These are phyloP conservation scores for Mortierella sp. DNA, from an alignment of 371 early-diverging fungal genomes.

Conservation along the genomic window DNA sequence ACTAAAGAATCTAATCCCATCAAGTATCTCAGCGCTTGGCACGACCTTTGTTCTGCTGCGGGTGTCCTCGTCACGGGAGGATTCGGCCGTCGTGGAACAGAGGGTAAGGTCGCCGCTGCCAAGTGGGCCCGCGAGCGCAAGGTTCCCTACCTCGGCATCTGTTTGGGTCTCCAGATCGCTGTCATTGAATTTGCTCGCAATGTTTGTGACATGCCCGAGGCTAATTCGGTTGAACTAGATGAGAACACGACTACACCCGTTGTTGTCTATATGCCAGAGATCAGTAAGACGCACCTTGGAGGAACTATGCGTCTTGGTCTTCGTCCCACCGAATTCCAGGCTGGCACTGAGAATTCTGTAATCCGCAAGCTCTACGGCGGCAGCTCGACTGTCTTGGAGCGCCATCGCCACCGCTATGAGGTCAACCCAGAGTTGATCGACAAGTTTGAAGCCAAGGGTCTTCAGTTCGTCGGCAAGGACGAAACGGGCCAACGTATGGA, in stretches of 20 bases:
- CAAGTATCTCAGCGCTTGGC: constrained; percentile 96
- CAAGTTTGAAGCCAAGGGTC: constrained; percentile 87
- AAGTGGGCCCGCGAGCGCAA: constrained; percentile 99
- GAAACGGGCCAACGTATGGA: constrained; percentile 98
- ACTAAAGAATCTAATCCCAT: constrained; percentile 78
- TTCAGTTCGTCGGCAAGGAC: constrained; percentile 95
- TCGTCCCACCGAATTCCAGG: constrained; percentile 89
- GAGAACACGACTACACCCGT: constrained; percentile 79
- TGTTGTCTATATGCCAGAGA: constrained; percentile 98
- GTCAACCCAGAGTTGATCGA: constrained; percentile 90
- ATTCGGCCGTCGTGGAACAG: constrained; percentile 98
- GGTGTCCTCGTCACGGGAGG: constrained; percentile 99
- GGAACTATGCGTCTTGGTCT: constrained; percentile 98
- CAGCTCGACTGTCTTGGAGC: constrained; percentile 84
- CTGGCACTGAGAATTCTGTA: constrained; percentile 65
- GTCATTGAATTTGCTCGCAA: constrained; percentile 99
- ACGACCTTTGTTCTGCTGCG: constrained; percentile 85
- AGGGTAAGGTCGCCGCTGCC: constrained; percentile 96
- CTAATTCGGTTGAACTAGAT: constrained; percentile 91
- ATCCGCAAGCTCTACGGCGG: constrained; percentile 81
- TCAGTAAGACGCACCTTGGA: constrained; percentile 93
- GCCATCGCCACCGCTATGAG: constrained; percentile 99
- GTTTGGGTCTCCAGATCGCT: constrained; percentile 98
- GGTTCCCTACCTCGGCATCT: constrained; percentile 99
- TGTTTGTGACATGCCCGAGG: constrained; percentile 89